phyloP scores from a whole-genome alignment of 441 rosid genomes.

The Viola pubescens region DNA sequence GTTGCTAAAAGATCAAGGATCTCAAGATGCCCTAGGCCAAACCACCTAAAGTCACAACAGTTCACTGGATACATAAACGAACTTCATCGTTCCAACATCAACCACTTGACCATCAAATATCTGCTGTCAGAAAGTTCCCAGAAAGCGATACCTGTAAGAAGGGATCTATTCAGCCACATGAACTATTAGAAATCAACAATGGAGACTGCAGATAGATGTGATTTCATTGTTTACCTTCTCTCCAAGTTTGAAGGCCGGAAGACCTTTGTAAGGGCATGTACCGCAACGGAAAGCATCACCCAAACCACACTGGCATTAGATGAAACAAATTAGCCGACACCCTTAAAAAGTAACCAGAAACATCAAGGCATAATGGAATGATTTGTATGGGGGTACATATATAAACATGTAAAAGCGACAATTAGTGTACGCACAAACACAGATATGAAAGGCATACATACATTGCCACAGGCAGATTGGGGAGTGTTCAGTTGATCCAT shows the following conservation, averaged over 20 bases:
- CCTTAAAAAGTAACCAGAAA: not conserved
- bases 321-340: not conserved
- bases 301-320: constrained; percentile 60
- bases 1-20: too few relatives aligned
- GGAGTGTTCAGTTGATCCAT: constrained; percentile 76
- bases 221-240: constrained; percentile 54
- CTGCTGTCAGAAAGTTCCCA: constrained; percentile 71
- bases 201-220: not conserved
- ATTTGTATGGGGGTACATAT: not conserved
- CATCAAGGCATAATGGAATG: not conserved
- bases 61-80: too few relatives aligned
- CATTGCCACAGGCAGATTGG: constrained; percentile 90
- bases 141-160: constrained; percentile 56
- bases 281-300: constrained; percentile 96
- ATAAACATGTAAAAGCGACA: not conserved
- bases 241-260: constrained; percentile 76
- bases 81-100: too few relatives aligned
- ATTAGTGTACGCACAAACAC: not conserved
- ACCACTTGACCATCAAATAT: constrained; percentile 31
- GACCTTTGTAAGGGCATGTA: constrained; percentile 93
- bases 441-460: constrained; percentile 24
- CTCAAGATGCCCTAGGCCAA: too few relatives aligned
- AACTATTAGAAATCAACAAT: not conserved
- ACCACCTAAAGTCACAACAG: too few relatives aligned
- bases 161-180: not conserved